These are phyloP conservation scores for Hyparrhenia diplandra DNA, from an alignment of 176 grass and related monocot genomes.

Conservation along the genomic window DNA sequence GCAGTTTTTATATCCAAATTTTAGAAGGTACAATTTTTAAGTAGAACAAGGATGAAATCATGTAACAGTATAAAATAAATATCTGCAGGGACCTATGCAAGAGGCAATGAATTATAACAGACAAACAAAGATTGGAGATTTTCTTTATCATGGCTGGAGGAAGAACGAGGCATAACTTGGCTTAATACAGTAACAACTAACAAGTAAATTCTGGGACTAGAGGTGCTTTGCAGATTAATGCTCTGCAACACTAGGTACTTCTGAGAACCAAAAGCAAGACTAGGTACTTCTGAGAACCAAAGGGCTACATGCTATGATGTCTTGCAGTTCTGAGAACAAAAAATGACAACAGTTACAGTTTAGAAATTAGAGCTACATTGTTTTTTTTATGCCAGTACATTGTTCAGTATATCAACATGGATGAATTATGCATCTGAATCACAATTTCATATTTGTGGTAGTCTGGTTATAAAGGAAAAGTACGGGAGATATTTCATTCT, in stretches of 20 bases:
- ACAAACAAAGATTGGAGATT: not conserved
- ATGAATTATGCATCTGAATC: not conserved
- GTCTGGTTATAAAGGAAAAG: not conserved
- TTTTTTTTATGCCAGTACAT: not conserved
- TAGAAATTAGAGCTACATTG: conserved; percentile 6
- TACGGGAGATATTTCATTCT: not conserved
- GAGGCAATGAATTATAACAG: not conserved
- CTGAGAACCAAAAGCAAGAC: too few species aligned
- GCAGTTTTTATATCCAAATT: not conserved
- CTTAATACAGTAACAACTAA: conserved; percentile 7
- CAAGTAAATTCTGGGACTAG: not conserved
- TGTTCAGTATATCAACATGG: not conserved
- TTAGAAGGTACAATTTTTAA: conserved; percentile 1
- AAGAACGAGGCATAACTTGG: not conserved
- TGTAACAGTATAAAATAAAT: not conserved
- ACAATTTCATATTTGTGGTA: not conserved
- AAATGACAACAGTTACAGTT: not conserved
- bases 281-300: not conserved
- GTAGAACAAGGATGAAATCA: not conserved
- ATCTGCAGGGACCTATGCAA: not conserved
- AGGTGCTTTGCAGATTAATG: not conserved
- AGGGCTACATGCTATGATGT: not conserved
- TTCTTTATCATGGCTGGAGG: not conserved
- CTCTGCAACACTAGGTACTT: too few species aligned
- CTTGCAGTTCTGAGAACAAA: not conserved